Conservation (phyloP, 2,329 filamentous ascomycete genomes). For the Clonostachys rosea region DNA sequence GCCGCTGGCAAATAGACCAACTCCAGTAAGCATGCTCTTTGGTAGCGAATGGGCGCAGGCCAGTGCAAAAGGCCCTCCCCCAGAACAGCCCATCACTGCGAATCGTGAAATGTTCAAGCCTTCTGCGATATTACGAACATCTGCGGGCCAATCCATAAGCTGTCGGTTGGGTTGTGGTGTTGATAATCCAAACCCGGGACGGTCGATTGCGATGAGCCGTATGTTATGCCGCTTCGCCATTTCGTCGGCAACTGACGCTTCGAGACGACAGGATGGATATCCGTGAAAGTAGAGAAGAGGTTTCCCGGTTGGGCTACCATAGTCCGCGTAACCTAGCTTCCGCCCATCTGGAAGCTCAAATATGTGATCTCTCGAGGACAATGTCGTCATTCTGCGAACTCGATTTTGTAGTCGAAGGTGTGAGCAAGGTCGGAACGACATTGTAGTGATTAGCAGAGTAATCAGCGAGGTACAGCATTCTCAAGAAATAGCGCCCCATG, state of each 20-base stretch:
- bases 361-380: constrained; percentile 8
- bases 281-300: constrained; percentile 36
- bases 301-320: constrained; percentile 19
- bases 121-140: constrained; percentile 21
- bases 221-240: constrained; percentile 15
- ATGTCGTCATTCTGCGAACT: too few relatives aligned
- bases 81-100: constrained; percentile 24
- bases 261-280: constrained; percentile 32
- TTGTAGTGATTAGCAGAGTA: constrained; percentile 62
- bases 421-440: constrained; percentile 43
- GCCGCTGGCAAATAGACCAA: constrained; percentile 27
- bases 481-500: too few relatives aligned
- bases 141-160: constrained; percentile 24
- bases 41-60: constrained; percentile 18
- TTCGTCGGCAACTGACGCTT: constrained; percentile 17
- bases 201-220: constrained; percentile 29
- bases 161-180: constrained; percentile 21
- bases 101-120: constrained; percentile 15
- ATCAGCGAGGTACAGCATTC: too few relatives aligned
- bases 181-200: constrained; percentile 35
- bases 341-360: constrained; percentile 32
- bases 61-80: constrained; percentile 27
- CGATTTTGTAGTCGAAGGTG: too few relatives aligned
- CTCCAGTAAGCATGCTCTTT: constrained; percentile 18
- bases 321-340: constrained; percentile 31